Evolutionary conservation across 768 basidiomycete species (phyloP).

Genomic region (Suillus bovinus): DNA sequence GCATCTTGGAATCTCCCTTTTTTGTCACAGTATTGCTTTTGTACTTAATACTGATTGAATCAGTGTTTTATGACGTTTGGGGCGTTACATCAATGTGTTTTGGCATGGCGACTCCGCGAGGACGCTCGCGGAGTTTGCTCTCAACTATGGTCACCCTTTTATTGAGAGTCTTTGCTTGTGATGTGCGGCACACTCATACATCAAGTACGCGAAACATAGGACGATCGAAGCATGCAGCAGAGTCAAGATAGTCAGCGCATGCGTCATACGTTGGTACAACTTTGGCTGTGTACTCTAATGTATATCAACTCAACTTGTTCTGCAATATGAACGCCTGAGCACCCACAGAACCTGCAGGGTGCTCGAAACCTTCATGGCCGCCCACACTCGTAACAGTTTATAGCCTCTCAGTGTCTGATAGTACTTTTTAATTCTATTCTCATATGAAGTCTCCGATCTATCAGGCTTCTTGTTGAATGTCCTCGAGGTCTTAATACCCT

Average conservation of each 20-base stretch:
- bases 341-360: background rate
- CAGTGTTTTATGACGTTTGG: background rate
- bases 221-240: background rate
- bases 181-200: too few species aligned
- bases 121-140: conserved; percentile 27
- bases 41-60: conserved; percentile 9
- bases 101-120: conserved; percentile 21
- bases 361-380: background rate
- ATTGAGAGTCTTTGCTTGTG: too few species aligned
- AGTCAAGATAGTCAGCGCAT: background rate
- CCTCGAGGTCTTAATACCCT: background rate
- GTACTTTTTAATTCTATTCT: background rate
- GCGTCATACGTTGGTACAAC: background rate
- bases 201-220: background rate
- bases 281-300: background rate
- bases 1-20: background rate
- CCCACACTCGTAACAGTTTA: background rate
- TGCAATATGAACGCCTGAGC: background rate
- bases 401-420: background rate
- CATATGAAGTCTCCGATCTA: background rate
- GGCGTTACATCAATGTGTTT: background rate
- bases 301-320: background rate
- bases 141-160: background rate
- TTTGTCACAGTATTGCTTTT: conserved; percentile 6
- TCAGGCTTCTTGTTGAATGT: background rate